Conservation (phyloP, 2,329 filamentous ascomycete genomes). For the Penicillium sp. region DNA sequence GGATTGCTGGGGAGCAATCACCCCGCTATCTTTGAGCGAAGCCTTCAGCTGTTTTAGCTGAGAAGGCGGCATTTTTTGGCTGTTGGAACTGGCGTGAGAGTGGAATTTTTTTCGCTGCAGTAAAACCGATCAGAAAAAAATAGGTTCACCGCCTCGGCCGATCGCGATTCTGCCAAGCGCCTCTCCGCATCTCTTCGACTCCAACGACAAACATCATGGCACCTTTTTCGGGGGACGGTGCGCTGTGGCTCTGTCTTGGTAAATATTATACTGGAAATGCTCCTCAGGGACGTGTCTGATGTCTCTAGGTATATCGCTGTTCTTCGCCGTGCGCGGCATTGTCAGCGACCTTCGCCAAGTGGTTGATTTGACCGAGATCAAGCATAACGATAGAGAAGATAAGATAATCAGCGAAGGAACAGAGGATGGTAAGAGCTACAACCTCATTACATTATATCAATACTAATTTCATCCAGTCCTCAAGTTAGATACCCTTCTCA, state of each 20-base stretch:
- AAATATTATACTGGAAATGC: neutral
- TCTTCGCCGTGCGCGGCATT: constrained; percentile 56
- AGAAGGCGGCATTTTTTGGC: constrained; percentile 76
- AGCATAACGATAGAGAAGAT: constrained; percentile 62
- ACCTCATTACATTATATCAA: neutral
- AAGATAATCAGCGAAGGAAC: constrained; percentile 74
- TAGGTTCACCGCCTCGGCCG: constrained; percentile 33
- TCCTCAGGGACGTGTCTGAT: neutral
- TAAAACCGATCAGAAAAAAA: constrained; percentile 26
- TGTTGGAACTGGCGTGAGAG: constrained; percentile 16
- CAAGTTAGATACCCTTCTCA: constrained; percentile 63
- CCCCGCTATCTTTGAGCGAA: constrained; percentile 82
- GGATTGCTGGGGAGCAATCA: constrained; percentile 86
- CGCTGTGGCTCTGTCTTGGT: constrained; percentile 43
- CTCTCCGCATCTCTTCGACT: constrained; percentile 20
- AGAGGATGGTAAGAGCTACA: constrained; percentile 56
- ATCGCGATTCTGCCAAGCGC: constrained; percentile 30
- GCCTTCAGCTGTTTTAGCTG: constrained; percentile 95
- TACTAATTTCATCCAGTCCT: constrained; percentile 48
- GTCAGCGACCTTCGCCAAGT: constrained; percentile 51
- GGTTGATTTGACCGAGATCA: constrained; percentile 56
- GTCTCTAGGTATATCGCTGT: constrained; percentile 37
- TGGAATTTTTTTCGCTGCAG: constrained; percentile 27
- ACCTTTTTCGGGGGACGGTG: constrained; percentile 34
- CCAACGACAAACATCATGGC: constrained; percentile 27